Evolutionary conservation across 352 stramenopile genomes (phyloP).

Genomic region (Globisporangium orthogonon): DNA sequence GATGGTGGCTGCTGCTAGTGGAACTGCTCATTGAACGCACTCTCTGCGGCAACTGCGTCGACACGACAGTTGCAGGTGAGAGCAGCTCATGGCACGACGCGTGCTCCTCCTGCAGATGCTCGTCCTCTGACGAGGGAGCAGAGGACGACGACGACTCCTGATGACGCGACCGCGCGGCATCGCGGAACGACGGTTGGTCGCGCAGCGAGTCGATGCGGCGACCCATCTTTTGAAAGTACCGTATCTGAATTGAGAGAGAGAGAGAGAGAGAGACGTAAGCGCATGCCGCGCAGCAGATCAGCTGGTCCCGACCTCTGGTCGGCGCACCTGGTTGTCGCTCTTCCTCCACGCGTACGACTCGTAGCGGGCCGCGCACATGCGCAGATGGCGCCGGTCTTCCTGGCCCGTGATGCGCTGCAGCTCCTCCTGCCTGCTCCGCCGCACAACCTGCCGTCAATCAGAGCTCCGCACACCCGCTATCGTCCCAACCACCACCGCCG

Average conservation of each 20-base stretch:
- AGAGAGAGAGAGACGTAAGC: background rate
- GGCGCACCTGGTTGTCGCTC: constrained; percentile 42
- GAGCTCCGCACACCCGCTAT: too few relatives aligned
- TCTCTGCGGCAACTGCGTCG: background rate
- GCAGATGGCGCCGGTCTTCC: constrained; percentile 39
- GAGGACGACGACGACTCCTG: constrained; percentile 1
- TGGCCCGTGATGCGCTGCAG: constrained; percentile 56
- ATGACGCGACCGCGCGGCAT: constrained; percentile 4
- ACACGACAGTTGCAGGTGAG: background rate
- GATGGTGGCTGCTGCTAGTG: constrained; percentile 12
- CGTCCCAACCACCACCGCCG: too few relatives aligned
- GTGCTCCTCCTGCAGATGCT: constrained; percentile 3
- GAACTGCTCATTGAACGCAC: background rate
- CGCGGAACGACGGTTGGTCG: constrained; percentile 35
- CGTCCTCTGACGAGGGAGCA: constrained; percentile 1
- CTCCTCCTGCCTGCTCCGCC: constrained; percentile 19
- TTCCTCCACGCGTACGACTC: constrained; percentile 72
- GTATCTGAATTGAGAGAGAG: constrained; percentile 14
- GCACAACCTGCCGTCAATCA: background rate
- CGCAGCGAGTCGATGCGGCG: constrained; percentile 57
- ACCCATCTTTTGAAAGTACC: constrained; percentile 67
- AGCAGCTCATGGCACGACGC: background rate
- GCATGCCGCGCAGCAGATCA: background rate
- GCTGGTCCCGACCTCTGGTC: background rate
- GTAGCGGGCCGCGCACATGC: constrained; percentile 55